Conservation (phyloP, 805 yeast genomes). For the Spathaspora passalidarum region DNA sequence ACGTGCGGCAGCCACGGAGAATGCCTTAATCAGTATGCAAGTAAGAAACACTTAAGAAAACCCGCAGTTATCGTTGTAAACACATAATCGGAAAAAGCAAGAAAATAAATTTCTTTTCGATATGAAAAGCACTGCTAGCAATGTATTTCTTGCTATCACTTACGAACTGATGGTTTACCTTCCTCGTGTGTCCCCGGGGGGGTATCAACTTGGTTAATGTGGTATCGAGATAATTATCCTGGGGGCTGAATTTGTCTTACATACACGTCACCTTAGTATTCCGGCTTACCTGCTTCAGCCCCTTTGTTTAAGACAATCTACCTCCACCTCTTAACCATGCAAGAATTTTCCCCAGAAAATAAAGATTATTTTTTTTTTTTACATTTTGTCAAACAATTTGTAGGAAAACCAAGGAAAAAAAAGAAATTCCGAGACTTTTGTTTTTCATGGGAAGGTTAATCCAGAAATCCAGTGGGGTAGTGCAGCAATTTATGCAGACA, state of each 20-base stretch:
- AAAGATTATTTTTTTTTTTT: neutral
- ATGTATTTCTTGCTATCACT: no score
- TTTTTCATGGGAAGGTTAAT: constrained; percentile 3
- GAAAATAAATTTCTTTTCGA: no score
- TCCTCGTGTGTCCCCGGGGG: no score
- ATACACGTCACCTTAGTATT: no score
- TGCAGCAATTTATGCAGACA: constrained; percentile 3
- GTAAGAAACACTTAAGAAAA: no score
- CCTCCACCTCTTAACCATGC: neutral
- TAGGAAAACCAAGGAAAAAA: neutral
- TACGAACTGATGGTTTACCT: no score
- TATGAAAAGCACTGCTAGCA: no score
- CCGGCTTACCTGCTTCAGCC: neutral
- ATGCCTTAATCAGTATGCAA: no score
- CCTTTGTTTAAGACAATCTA: neutral
- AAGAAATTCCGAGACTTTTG: constrained; percentile 2
- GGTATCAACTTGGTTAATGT: no score
- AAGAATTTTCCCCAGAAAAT: constrained; percentile 1
- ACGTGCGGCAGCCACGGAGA: neutral
- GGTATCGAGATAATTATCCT: neutral
- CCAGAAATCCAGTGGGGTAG: constrained; percentile 1
- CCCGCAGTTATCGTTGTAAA: no score
- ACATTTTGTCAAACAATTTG: neutral
- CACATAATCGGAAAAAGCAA: no score
- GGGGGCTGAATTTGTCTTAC: neutral